These are phyloP conservation scores for Micromonas pusilla DNA, from an alignment of 139 green algal species.

Conservation along the genomic window DNA sequence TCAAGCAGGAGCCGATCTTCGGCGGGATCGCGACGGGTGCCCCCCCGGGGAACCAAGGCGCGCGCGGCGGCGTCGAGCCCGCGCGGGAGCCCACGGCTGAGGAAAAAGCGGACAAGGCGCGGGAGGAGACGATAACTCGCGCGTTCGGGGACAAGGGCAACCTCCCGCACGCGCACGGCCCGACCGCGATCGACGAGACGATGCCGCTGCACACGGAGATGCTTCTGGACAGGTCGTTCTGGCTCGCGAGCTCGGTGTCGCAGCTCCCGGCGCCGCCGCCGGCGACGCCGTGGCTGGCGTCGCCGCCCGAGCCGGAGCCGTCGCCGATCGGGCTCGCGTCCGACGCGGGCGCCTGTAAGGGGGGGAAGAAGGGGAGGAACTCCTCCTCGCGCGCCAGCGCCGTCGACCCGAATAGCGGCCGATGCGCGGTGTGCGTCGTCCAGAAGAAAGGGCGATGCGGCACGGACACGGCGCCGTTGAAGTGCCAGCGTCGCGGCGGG, in stretches of 20 bases:
- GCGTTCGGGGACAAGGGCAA: neutral
- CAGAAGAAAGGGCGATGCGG: conserved; percentile 62
- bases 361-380: neutral
- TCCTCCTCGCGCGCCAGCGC: neutral
- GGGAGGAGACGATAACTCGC: neutral
- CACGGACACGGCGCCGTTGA: conserved; percentile 48
- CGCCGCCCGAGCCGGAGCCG: no score
- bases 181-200: neutral
- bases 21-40: no score
- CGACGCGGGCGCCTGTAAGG: neutral
- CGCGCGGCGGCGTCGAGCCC: neutral
- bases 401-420: conserved; percentile 8
- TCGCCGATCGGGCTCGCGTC: no score
- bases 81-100: neutral
- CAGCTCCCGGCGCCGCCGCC: neutral
- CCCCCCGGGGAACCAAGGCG: no score
- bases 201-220: conserved; percentile 5
- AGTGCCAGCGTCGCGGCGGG: conserved; percentile 44
- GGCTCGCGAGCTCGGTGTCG: neutral
- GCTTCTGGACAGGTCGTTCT: neutral
- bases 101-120: no score
- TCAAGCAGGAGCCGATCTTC: no score
- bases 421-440: conserved; percentile 55
- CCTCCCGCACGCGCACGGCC: neutral
- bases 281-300: neutral